Evolutionary conservation across 177 flowering plant species (phyloP).

Genomic region (Vitis hybrid): DNA sequence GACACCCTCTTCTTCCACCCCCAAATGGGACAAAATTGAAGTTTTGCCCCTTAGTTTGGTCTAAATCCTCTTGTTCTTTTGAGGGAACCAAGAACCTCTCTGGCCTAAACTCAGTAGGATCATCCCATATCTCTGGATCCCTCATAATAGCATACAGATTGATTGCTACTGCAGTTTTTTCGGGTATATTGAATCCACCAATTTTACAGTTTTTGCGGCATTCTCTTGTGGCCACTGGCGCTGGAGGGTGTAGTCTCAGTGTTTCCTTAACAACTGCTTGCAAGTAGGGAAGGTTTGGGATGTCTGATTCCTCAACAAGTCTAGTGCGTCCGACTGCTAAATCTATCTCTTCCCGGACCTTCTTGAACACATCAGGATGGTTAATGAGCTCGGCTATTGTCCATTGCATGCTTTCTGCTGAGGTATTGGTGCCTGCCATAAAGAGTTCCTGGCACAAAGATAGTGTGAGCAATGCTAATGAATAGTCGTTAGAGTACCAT

Average conservation of each 20-base stretch:
- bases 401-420: too few species aligned
- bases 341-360: slow-evolving; percentile 26
- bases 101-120: slow-evolving; percentile 23
- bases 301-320: slow-evolving; percentile 27
- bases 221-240: too few species aligned
- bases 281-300: too few species aligned
- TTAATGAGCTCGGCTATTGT: slow-evolving; percentile 26
- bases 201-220: too few species aligned
- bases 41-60: slow-evolving; percentile 11
- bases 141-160: slow-evolving; percentile 23
- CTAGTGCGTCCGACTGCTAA: slow-evolving; percentile 17
- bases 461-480: too few species aligned
- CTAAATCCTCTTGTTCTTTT: too few species aligned
- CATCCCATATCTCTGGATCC: slow-evolving; percentile 28
- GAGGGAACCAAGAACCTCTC: slow-evolving; percentile 15
- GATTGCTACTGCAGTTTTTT: too few species aligned
- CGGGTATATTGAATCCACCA: too few species aligned
- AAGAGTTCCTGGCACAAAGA: too few species aligned
- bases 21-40: slow-evolving; percentile 27
- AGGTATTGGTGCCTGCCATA: slow-evolving; percentile 19
- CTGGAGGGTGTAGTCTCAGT: too few species aligned
- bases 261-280: too few species aligned
- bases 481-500: too few species aligned
- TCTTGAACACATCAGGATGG: slow-evolving; percentile 24
- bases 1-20: slow-evolving; percentile 32